A percentile compares a stretch with the other conserved stretches of the same genome.
phyloP scores from a whole-genome alignment of 331 rosid genomes.

The Arachis monticola region DNA sequence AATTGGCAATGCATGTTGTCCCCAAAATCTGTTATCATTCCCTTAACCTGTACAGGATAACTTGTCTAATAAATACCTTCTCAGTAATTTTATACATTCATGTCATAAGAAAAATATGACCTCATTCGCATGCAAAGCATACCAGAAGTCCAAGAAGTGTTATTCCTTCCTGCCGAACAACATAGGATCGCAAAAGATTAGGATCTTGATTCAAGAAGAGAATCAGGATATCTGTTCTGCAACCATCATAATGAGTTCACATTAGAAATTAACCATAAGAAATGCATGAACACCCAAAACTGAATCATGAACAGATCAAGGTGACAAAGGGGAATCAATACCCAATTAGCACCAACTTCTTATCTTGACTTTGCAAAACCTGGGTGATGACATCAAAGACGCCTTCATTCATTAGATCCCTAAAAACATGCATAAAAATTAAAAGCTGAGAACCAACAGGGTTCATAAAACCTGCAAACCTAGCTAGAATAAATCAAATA shows the following conservation, averaged over 20 bases:
- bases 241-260: conserved; percentile 62
- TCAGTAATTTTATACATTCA: neutral
- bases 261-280: conserved; percentile 44
- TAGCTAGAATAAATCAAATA: conserved; percentile 6
- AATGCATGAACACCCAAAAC: conserved; percentile 18
- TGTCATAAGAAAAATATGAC: conserved; percentile 19
- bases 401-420: conserved; percentile 97
- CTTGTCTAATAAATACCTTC: conserved; percentile 30
- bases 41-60: conserved; percentile 69
- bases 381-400: conserved; percentile 79
- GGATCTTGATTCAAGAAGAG: conserved; percentile 99
- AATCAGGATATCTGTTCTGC: conserved; percentile 99
- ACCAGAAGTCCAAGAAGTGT: conserved; percentile 89
- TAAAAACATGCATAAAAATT: conserved; percentile 44
- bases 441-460: conserved; percentile 32
- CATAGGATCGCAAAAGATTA: conserved; percentile 84
- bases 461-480: conserved; percentile 16
- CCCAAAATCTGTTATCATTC: conserved; percentile 91
- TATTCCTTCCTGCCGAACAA: conserved; percentile 87
- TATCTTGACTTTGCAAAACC: conserved; percentile 82
- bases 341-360: conserved; percentile 90
- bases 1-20: conserved; percentile 97
- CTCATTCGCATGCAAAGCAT: conserved; percentile 37
- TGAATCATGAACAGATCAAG: conserved; percentile 37
- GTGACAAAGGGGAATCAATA: conserved; percentile 48